Conservation (phyloP, 208 protist species). For the Leishmania tarentolae region DNA sequence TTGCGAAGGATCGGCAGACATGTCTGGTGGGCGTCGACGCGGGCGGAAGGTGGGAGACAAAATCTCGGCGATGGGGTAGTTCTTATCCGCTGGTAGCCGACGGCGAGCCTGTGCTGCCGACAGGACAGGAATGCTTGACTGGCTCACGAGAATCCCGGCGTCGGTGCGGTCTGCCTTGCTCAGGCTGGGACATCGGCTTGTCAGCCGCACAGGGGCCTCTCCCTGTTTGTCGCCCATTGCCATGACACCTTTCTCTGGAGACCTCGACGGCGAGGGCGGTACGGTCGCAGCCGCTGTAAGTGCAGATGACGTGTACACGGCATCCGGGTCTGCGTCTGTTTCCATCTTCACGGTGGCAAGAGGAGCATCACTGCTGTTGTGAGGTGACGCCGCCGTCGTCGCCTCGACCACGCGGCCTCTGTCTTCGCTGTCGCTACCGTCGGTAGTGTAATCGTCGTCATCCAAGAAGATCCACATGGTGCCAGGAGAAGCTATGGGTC, state of each 20-base stretch:
- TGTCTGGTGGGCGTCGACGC: conserved; percentile 32
- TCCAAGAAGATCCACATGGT: conserved; percentile 83
- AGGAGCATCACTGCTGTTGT: background rate
- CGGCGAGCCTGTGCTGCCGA: conserved; percentile 2
- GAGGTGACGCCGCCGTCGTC: background rate
- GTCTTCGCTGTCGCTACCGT: conserved; percentile 3
- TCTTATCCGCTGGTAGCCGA: conserved; percentile 7
- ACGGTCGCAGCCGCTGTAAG: background rate
- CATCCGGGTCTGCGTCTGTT: conserved; percentile 3
- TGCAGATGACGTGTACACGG: too few relatives aligned
- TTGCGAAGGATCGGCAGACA: background rate
- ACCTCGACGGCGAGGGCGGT: background rate
- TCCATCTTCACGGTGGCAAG: conserved; percentile 9
- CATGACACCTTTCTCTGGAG: background rate
- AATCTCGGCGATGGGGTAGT: conserved; percentile 49
- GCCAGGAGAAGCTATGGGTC: conserved; percentile 52
- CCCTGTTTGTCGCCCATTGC: background rate
- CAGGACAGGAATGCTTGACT: background rate
- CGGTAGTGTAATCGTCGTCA: conserved; percentile 55
- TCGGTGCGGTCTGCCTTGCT: background rate
- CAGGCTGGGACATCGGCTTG: background rate
- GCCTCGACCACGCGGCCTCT: background rate
- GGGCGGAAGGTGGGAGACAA: conserved; percentile 68
- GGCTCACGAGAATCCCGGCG: too few relatives aligned
- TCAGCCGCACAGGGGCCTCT: background rate